Conservation (phyloP, 2,329 filamentous ascomycete genomes). For the Diaporthe sp. region DNA sequence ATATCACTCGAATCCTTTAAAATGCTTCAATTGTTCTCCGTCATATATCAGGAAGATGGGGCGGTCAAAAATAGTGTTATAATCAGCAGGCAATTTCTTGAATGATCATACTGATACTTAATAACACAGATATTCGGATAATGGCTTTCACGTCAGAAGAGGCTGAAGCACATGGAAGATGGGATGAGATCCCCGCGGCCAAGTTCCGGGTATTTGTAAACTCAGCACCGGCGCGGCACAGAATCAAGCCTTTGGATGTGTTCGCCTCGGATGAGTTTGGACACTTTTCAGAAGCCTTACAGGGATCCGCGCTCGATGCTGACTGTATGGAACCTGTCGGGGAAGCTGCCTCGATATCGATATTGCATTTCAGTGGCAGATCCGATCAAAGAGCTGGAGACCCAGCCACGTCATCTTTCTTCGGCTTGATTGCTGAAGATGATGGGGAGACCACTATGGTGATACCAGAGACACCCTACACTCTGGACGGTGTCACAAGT, state of each 20-base stretch:
- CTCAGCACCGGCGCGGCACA: neutral
- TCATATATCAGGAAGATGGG: too few species aligned
- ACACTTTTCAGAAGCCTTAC: neutral
- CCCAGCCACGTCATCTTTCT: neutral
- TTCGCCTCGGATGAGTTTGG: neutral
- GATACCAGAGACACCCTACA: neutral
- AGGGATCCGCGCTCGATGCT: too few species aligned
- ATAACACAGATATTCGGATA: neutral
- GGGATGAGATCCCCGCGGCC: neutral
- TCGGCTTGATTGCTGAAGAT: neutral
- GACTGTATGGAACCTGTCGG: too few species aligned
- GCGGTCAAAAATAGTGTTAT: too few species aligned
- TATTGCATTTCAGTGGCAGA: neutral
- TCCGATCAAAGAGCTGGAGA: rapidly evolving
- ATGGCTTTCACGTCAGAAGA: neutral
- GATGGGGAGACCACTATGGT: neutral
- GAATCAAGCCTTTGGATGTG: neutral
- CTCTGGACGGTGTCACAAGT: neutral
- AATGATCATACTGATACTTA: neutral
- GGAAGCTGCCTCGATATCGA: neutral
- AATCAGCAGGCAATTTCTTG: too few species aligned
- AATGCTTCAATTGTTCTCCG: too few species aligned
- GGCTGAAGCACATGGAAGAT: neutral
- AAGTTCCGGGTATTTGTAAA: neutral
- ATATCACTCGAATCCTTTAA: too few species aligned